Conservation (phyloP, 306 rosid species). For the Prunus padus region DNA sequence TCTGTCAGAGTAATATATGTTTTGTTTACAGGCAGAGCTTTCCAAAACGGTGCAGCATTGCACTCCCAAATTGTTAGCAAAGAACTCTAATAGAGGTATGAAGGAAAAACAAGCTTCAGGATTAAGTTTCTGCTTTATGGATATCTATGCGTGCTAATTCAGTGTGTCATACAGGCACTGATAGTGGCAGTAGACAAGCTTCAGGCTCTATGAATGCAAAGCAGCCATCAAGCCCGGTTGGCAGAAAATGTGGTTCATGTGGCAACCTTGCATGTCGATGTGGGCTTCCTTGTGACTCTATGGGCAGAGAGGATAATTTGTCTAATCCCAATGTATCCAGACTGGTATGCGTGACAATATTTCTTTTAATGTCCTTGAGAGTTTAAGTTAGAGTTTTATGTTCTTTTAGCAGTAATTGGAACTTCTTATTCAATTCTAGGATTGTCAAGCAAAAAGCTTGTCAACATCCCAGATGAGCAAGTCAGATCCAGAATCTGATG, state of each 20-base stretch:
- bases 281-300: constrained; percentile 33
- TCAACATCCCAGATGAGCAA: constrained; percentile 48
- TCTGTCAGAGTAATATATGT: constrained; percentile 20
- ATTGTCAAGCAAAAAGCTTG: constrained; percentile 35
- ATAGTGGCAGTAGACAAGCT: constrained; percentile 27
- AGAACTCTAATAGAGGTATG: constrained; percentile 55
- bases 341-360: constrained; percentile 38
- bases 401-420: constrained; percentile 7
- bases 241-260: constrained; percentile 37
- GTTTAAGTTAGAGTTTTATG: constrained; percentile 10
- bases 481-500: constrained; percentile 76
- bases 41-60: constrained; percentile 36
- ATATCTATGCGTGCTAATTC: constrained; percentile 48
- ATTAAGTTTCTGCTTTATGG: constrained; percentile 32
- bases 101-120: constrained; percentile 9
- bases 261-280: constrained; percentile 40
- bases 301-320: constrained; percentile 28
- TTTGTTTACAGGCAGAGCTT: constrained; percentile 42
- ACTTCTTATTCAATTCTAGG: constrained; percentile 37
- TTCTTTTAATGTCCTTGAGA: background rate
- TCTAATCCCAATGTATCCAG: constrained; percentile 29
- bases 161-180: constrained; percentile 48
- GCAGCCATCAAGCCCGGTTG: constrained; percentile 19
- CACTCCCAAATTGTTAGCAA: constrained; percentile 36
- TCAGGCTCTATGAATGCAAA: constrained; percentile 38